Base-by-base conservation (phyloP, 495 filamentous ascomycete species). In the Penicillium herquei region DNA sequence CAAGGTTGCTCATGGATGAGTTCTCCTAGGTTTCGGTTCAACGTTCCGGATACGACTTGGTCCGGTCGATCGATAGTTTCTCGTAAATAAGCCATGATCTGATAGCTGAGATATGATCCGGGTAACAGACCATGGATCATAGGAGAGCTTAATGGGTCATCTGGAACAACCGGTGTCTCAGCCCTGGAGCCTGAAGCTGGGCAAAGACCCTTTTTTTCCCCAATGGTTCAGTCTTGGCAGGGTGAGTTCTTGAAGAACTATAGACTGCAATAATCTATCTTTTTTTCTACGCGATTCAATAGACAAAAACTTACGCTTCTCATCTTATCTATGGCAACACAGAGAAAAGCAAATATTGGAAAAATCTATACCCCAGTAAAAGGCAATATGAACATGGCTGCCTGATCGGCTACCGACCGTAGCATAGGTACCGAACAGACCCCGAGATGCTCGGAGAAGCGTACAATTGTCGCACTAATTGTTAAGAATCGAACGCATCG, bases 401-500 rank as follows among this genome's bases (percentile, higher is more conserved):
- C 42, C 42, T 44, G 42, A 21, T 44, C 42, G 21, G 18, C 43
- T 32, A 31, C 43, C 43, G 52, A 41, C 52, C 35, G 44, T 39
- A 32, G 41, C n/a, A 2, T 18, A 26, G 3, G 17, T 10, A 14
- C 51, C 39, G 51, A 18, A 14, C 12, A 37, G 13, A 51, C 47
- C 14, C 32, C 40, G 21, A 26, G 1, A 26, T 26, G 2, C 21
- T 26, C 21, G 21, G 21, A 26, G 21, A 26, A 26, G 21, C 1
- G 18, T 55, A 37, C 48, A 55, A 13, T 39, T 62, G 54, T 59
- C 51, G 46, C 54, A 57, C 54, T 7, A 41, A 12, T n/a, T 46
- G 39, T 66, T 64, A 17, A 12, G 55, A 66, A 64, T 52, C 50
- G 17, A 47, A 51, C 57, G 30, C 39, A 39, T 50, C 40, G 50